Evolutionary conservation across 805 yeast genomes (phyloP), one percentile per base, ranked within the genome.

Genomic region (Hanseniaspora taiwanica): DNA sequence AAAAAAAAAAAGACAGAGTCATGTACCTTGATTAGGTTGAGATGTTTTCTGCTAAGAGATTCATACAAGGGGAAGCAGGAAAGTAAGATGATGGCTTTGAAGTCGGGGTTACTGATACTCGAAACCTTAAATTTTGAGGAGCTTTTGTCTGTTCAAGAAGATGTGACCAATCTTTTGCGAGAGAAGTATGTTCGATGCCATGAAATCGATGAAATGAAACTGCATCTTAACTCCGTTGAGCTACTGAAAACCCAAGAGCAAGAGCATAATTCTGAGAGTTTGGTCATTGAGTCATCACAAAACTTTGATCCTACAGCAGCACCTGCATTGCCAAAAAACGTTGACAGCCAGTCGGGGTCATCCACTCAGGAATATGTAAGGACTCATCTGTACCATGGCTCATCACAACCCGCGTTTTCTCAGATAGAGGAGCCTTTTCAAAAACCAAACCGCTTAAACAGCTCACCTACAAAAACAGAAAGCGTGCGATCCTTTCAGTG

Each of bases 61-160:
- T 25, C 29, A 25, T 4, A 8, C 9, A 25, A 5, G n/a, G 29
- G 14, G 10, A 4, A 33, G 13, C 33, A 23, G 13, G 27, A 23
- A 9, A 13, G 9, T 33, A 14, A 21, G 14, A 29, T 31, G n/a
- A 38, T 18, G 41, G 39, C 33, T 23, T 29, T 43, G 27, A 35
- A 40, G 25, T 46, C 50, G 6, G 36, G 39, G 12, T 38, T 47
- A 12, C 18, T 25, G 2, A 33, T 40, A 6, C 33, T 53, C 10
- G 27, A 44, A 20, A 44, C 41, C 17, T 39, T 53, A 39, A 48
- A 44, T 36, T 25, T 55, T 21, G 38, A 43, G 9, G 46, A 46
- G 19, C 46, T 55, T 13, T 32, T 54, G 34, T 44, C 44, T 27
- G 54, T 54, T 2, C 58, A 54, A 38, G 25, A 40, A 23, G 55